Evolutionary conservation across 2,329 filamentous ascomycete species (phyloP).

Genomic region (Trichoderma citrinoviride): DNA sequence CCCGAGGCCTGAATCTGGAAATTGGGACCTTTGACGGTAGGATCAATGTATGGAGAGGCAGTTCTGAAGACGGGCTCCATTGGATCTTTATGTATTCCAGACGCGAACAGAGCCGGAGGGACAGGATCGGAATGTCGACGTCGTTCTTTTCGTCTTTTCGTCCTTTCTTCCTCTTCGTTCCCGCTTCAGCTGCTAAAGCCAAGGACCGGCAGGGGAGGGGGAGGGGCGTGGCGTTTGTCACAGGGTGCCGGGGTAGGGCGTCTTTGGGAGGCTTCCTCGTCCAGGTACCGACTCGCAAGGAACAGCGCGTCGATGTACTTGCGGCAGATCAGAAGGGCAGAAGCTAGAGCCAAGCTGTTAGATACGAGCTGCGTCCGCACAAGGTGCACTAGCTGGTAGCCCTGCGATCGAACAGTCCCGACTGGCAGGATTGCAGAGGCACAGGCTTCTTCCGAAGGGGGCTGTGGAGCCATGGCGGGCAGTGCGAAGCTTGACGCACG

Average conservation of each 20-base stretch:
- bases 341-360: conserved; percentile 6
- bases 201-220: conserved; percentile 10
- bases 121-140: conserved; percentile 12
- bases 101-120: background rate
- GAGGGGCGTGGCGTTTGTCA: conserved; percentile 11
- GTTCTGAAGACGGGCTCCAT: conserved; percentile 41
- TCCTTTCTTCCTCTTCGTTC: background rate
- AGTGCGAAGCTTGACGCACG: conserved; percentile 30
- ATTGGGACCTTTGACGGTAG: conserved; percentile 41
- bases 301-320: background rate
- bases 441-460: conserved; percentile 6
- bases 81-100: conserved; percentile 41
- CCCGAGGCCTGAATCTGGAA: conserved; percentile 38
- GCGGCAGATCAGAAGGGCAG: conserved; percentile 8
- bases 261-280: background rate
- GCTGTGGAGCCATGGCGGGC: conserved; percentile 23
- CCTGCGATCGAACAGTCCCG: conserved; percentile 19
- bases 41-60: conserved; percentile 40
- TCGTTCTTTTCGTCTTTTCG: background rate
- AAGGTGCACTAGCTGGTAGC: background rate
- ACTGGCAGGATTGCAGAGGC: background rate
- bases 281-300: conserved; percentile 3
- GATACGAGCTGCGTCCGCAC: background rate
- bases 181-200: conserved; percentile 18
- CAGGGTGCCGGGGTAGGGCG: background rate